Conservation (phyloP, 179 eudicot species). For the Beta lomatogona region DNA sequence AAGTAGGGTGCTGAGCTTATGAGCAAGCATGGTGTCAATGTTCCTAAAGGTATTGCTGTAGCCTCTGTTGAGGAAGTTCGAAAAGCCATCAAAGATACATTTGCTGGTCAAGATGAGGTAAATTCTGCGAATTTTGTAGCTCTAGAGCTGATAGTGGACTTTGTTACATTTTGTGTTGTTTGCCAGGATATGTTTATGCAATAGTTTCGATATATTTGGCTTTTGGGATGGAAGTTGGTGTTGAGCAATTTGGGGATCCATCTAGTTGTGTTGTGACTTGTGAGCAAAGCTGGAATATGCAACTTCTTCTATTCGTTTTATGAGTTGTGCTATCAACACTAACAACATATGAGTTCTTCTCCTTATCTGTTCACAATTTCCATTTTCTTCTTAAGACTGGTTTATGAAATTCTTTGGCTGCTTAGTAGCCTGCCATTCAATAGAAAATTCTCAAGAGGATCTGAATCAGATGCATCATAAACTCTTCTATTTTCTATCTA, state of each 20-base stretch:
- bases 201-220: not conserved
- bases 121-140: not conserved
- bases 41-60: conserved; percentile 86
- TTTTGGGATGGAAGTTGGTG: not conserved
- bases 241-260: not conserved
- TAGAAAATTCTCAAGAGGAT: not conserved
- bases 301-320: not conserved
- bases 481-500: not conserved
- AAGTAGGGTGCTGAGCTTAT: conserved; percentile 90
- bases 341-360: not conserved
- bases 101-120: conserved; percentile 84
- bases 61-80: conserved; percentile 64
- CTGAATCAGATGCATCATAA: not conserved
- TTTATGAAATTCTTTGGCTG: not conserved
- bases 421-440: not conserved
- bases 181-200: not conserved
- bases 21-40: conserved; percentile 84
- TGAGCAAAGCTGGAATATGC: not conserved
- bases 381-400: not conserved
- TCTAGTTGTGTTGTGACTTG: not conserved
- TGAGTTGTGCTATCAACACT: not conserved
- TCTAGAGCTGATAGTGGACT: not conserved
- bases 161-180: not conserved
- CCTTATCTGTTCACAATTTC: not conserved
- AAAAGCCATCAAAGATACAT: conserved; percentile 59